Base-by-base conservation (phyloP, 352 stramenopile species). In the Globisporangium barbulae region DNA sequence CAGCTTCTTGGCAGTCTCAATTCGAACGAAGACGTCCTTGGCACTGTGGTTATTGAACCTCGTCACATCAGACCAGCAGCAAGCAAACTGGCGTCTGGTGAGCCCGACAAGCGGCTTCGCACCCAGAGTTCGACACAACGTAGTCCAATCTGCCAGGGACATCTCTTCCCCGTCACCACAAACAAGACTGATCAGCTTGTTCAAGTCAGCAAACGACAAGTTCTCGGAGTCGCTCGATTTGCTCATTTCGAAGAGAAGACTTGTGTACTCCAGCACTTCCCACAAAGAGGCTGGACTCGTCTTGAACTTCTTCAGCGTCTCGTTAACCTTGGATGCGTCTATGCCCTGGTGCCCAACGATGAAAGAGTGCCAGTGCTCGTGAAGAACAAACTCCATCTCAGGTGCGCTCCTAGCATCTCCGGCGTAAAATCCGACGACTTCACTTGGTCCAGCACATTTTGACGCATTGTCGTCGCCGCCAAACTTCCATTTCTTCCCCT, bases 361-460 rank as follows among this genome's bases (percentile, higher is more conserved):
- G 45, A 83, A 85, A 8, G 74, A 84, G 22, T 85, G 70, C 79
- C 76, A 86, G 37, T 86, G 72, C 8, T 88, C 75, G 33, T 86
- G 71, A 0, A 85, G 67, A 28, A 76, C 69, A 50, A 88, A 70
- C 48, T 75, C 63, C 53, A 86, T 70, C 30, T 78, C 72, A 0
- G 74, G 67, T 7, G 73, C 35, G 5, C 50, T 70, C 6, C 12
- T 12, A 7, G 30, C 49, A 54, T 71, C 61, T 1, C 69, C 75
- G 0, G 56, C n/a, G 13, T 74, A 64, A 10, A 82, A 35, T 17
- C 62, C 67, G 2, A 74, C 68, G 17, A 88, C 59, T 64, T 86
- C 79, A 41, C 76, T 69, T 19, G 75, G 76, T 2, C 79, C 79
- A 19, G 76, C 76, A 54, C 71, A 81, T 5, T 63, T 62, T 9